These are phyloP conservation scores for Balakata baccata DNA, from an alignment of 345 rosid species.

Conservation along the genomic window DNA sequence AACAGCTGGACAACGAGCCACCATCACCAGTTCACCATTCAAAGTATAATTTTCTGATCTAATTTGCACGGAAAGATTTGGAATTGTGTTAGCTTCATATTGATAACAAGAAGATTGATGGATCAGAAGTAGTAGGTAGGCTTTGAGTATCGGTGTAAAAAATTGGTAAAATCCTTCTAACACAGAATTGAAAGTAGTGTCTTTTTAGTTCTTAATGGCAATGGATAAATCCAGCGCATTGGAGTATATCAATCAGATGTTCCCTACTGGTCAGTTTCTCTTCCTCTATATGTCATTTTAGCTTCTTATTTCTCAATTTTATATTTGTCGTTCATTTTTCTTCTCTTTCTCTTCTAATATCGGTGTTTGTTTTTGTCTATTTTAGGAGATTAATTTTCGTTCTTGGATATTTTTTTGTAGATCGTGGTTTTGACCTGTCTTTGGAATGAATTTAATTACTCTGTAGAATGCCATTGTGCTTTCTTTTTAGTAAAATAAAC, in stretches of 20 bases:
- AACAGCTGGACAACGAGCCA: neutral
- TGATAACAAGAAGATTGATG: neutral
- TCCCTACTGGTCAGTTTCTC: conserved; percentile 68
- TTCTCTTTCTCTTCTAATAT: neutral
- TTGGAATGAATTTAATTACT: neutral
- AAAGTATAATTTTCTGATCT: neutral
- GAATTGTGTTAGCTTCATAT: neutral
- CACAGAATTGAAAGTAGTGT: neutral
- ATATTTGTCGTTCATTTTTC: neutral
- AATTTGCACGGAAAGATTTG: neutral
- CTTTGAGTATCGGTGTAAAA: neutral
- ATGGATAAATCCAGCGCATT: conserved; percentile 94
- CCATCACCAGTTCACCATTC: conserved; percentile 1
- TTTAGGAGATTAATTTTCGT: neutral
- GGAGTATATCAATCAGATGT: conserved; percentile 99
- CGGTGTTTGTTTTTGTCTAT: neutral
- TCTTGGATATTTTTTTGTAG: neutral
- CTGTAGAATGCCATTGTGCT: neutral
- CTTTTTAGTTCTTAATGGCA: neutral
- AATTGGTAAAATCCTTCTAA: neutral
- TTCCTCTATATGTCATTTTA: neutral
- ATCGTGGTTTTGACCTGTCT: too few species aligned
- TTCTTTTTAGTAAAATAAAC: neutral
- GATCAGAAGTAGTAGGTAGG: neutral
- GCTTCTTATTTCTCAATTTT: neutral